These are phyloP conservation scores for Misopates orontium DNA, from an alignment of 257 asterid species.

Conservation along the genomic window DNA sequence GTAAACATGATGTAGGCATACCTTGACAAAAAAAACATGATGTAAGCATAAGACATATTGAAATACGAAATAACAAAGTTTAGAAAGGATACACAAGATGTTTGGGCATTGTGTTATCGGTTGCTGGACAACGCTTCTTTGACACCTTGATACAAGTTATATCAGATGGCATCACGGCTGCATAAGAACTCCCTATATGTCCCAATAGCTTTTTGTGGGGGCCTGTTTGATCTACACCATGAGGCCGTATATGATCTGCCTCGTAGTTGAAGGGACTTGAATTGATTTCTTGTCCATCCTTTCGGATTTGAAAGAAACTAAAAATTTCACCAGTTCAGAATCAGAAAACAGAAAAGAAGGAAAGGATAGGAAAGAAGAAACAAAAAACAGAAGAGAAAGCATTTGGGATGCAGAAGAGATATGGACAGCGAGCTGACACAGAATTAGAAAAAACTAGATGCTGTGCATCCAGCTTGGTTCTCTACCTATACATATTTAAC, in stretches of 20 bases:
- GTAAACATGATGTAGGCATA: conserved; percentile 8
- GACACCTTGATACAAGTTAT: conserved; percentile 65
- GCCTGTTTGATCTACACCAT: conserved; percentile 32
- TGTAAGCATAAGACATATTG: neutral
- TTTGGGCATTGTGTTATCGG: conserved; percentile 38
- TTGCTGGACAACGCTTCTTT: conserved; percentile 34
- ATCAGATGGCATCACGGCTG: conserved; percentile 55
- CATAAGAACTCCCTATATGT: conserved; percentile 46
- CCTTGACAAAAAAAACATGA: too few relatives aligned
- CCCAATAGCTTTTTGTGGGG: conserved; percentile 38
- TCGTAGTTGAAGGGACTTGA: conserved; percentile 33
- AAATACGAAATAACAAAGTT: neutral
- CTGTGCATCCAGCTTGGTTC: conserved; percentile 14
- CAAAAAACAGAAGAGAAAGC: conserved; percentile 5
- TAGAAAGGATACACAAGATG: conserved; percentile 74
- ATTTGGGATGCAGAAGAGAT: conserved; percentile 16
- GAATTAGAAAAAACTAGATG: neutral
- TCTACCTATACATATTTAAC: neutral
- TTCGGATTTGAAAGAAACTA: conserved; percentile 59
- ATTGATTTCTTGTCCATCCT: conserved; percentile 46
- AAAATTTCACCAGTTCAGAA: conserved; percentile 32
- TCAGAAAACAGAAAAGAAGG: conserved; percentile 10
- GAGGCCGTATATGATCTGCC: conserved; percentile 61
- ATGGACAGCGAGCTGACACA: neutral
- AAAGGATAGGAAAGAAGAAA: too few relatives aligned